Percentiles rank a stretch among this genome's conserved stretches.
These are phyloP conservation scores for Ceratorhiza oryzae-sativae DNA, from an alignment of 1,284 basidiomycete genomes.

Conservation along the genomic window DNA sequence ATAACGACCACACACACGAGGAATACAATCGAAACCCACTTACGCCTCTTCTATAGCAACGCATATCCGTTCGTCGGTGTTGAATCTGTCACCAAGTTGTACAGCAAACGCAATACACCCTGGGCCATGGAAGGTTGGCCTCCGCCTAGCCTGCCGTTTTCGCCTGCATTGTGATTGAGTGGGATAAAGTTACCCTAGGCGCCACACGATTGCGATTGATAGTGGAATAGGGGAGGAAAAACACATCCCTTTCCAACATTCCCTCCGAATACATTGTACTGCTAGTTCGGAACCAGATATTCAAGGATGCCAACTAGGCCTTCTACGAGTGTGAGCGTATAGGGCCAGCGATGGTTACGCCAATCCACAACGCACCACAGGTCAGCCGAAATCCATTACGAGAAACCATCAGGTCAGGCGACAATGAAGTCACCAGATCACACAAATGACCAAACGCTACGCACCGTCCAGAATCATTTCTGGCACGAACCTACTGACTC, in stretches of 20 bases:
- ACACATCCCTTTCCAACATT: neutral
- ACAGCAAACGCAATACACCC: neutral
- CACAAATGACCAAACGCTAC: neutral
- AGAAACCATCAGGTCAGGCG: neutral
- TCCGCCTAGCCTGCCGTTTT: constrained; percentile 12
- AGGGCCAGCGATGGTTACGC: constrained; percentile 3
- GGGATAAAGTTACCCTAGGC: constrained; percentile 1
- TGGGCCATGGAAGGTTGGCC: neutral
- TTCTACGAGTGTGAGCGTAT: neutral
- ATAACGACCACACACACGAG: neutral
- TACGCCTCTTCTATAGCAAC: neutral
- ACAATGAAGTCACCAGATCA: neutral
- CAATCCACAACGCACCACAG: neutral
- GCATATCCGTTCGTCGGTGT: neutral
- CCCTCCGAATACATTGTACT: constrained; percentile 14
- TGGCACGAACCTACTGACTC: neutral
- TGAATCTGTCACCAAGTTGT: neutral
- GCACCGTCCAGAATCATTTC: constrained; percentile 3
- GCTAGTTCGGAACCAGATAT: neutral
- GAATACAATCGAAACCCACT: neutral
- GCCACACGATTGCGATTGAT: neutral
- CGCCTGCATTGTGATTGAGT: neutral
- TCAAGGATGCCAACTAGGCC: neutral
- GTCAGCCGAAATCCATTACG: neutral
- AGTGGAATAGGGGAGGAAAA: neutral